phyloP scores from a whole-genome alignment of 495 filamentous ascomycete species.

The Pyrenula massariospora region DNA sequence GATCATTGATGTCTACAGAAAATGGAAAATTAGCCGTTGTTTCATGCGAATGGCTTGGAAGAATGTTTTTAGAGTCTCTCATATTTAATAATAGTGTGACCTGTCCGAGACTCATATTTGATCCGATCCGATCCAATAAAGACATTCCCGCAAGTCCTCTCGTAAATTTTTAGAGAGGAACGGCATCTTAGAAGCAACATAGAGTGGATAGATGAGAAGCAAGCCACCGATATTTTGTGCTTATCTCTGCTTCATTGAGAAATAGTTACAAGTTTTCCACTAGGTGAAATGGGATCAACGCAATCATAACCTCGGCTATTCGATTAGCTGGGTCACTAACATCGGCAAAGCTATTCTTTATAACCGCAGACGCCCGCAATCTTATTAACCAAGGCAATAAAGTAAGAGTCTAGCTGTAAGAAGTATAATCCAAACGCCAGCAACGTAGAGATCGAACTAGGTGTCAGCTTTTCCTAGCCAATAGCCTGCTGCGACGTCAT shows the following conservation, averaged over 20 bases:
- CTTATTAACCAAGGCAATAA: slow-evolving; percentile 6
- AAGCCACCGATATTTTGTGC: slow-evolving; percentile 11
- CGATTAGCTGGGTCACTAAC: background rate
- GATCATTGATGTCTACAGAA: slow-evolving; percentile 1
- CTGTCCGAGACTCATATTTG: slow-evolving; percentile 23
- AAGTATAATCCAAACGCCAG: slow-evolving; percentile 17
- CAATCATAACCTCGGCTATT: slow-evolving; percentile 13
- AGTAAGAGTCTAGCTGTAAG: slow-evolving; percentile 14
- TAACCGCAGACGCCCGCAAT: slow-evolving; percentile 6
- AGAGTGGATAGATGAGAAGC: slow-evolving; percentile 21
- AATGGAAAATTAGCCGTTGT: background rate
- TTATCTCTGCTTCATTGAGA: slow-evolving; percentile 3
- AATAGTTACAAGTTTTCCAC: slow-evolving; percentile 16
- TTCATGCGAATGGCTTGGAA: background rate
- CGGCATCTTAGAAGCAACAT: slow-evolving; percentile 12
- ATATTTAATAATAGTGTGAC: slow-evolving; percentile 11
- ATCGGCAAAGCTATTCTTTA: background rate
- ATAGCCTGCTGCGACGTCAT: slow-evolving; percentile 2
- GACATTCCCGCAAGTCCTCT: slow-evolving; percentile 12
- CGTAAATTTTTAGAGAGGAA: slow-evolving; percentile 12
- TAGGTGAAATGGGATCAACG: slow-evolving; percentile 21
- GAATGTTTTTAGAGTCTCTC: background rate
- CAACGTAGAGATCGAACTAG: slow-evolving; percentile 17
- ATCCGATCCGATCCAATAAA: slow-evolving; percentile 16
- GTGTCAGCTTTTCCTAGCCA: slow-evolving; percentile 12